Percentiles rank a stretch among this genome's conserved stretches.
Conservation (phyloP, 164 flowering plant species). For the Umbellularia californica region DNA sequence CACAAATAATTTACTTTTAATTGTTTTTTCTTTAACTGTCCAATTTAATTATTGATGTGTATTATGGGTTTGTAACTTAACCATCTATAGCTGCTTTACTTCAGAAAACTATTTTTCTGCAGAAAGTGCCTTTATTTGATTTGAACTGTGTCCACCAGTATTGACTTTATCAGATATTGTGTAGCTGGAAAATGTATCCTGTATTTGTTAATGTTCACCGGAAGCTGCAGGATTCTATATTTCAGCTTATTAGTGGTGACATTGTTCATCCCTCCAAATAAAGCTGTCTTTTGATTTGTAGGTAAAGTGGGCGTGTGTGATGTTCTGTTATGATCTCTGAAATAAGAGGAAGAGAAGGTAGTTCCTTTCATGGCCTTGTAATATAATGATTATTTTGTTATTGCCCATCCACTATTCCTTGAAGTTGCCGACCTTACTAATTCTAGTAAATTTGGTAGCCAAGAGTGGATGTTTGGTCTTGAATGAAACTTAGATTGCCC, state of each 20-base stretch:
- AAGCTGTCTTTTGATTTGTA: conserved; percentile 93
- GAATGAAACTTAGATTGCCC: conserved; percentile 1
- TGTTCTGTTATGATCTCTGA: conserved; percentile 92
- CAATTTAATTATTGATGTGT: conserved; percentile 1
- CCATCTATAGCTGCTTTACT: neutral
- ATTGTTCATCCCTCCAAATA: conserved; percentile 77
- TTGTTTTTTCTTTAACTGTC: neutral
- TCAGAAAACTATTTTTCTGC: neutral
- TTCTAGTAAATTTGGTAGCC: conserved; percentile 1
- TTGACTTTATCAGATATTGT: conserved; percentile 7
- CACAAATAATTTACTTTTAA: neutral
- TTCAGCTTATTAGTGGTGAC: conserved; percentile 54
- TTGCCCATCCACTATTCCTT: conserved; percentile 19
- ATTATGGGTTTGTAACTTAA: neutral
- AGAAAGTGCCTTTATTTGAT: conserved; percentile 18
- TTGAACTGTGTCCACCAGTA: conserved; percentile 12
- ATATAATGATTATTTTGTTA: conserved; percentile 28
- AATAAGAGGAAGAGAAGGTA: conserved; percentile 90
- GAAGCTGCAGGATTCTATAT: conserved; percentile 32
- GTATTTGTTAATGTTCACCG: conserved; percentile 21
- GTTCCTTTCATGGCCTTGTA: conserved; percentile 70
- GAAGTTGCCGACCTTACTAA: conserved; percentile 8
- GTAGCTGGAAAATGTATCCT: conserved; percentile 19
- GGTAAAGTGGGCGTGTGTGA: conserved; percentile 87
- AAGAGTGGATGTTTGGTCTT: conserved; percentile 1